Base-by-base conservation (phyloP, 306 rosid species). In the Spatholobus suberectus region DNA sequence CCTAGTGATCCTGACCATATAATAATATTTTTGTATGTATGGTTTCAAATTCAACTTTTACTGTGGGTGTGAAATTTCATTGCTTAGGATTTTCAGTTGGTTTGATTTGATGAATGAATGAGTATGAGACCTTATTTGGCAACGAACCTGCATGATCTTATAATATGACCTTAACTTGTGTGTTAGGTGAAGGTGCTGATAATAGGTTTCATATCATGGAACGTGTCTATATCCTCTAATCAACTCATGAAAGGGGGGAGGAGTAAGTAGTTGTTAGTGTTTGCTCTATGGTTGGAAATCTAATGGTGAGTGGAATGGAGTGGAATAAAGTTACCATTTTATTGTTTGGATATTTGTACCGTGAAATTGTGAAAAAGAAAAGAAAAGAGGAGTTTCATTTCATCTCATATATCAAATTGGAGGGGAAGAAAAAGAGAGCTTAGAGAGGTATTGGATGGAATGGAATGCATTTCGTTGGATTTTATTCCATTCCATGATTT, bases 21-120 rank as follows among this genome's bases (percentile, higher is more conserved):
- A 6, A n/a, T 17, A 49, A 5, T 47, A n/a, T 6, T 49, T 49
- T 49, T 52, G 4, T 7, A 6, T 54, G 14, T 57, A 23, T 4
- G 15, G 6, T 23, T 21, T 57, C 32, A 23, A 57, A 23, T 23
- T 57, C 15, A 23, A 23, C 15, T 57, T 47, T 32, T 58, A 21
- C 24, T n/a, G 55, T 15, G 14, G 26, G 27, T 77, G 0, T 24
- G 35, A 20, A 37, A 35, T 59, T 59, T 47, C 44, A 40, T 46
- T 78, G 78, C 12, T 74, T 40, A 11, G 37, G 66, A 68, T n/a
- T n/a, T 37, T 66, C 10, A 58, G 23, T 72, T 77, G 9, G 73
- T 77, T 85, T 32, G 47, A n/a, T 51, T 51, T 51, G 58, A 51
- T 35, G 20, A 69, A n/a, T n/a, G n/a, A n/a, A n/a, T n/a, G n/a